Base-by-base conservation (phyloP, 495 filamentous ascomycete species). In the Diplogelasinospora grovesii region DNA sequence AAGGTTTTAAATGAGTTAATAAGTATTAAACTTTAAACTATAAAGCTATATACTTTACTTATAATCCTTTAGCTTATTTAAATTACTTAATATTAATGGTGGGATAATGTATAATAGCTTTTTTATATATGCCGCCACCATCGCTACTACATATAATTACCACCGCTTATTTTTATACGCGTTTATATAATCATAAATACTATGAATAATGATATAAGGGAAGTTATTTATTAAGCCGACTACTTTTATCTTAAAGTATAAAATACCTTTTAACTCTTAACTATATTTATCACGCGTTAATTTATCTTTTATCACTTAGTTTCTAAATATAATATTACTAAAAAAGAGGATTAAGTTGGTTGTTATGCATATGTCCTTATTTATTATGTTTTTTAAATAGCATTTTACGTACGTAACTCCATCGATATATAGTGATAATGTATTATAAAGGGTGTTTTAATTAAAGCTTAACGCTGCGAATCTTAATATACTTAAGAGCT, bases 311-410 rank as follows among this genome's bases (percentile, higher is more conserved):
- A 50, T 34, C 0, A 67, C 47, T 6, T 38, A 35, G 36, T 68
- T 69, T 23, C 59, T 64, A 9, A 59, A 67, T 10, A 65, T 66
- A 23, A 71, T 65, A 7, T 45, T 49, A 3, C 67, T 64, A 33
- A 64, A 68, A 38, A 65, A 56, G 11, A 63, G 45, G 25, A 45
- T 39, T 8, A 51, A 46, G 16, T 59, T 41, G 30, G 14, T 27
- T 14, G 36, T 16, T 23, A 43, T 40, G 22, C 48, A 45, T 22
- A 5, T 8, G 11, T 40, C 25, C 21, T 54, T 54, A 3, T 44
- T 21, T 5, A 46, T 25, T 15, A 43, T 36, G 13, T 24, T 11
- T 8, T 36, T 18, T 8, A 28, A 4, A 26, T 43, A 42, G 29
- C 54, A 57, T 10, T 18, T 23, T 15, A n/a, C 1, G 8, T 24